Evolutionary conservation across 371 early-diverging fungal species (phyloP).

Genomic region (Mucor saturninus): DNA sequence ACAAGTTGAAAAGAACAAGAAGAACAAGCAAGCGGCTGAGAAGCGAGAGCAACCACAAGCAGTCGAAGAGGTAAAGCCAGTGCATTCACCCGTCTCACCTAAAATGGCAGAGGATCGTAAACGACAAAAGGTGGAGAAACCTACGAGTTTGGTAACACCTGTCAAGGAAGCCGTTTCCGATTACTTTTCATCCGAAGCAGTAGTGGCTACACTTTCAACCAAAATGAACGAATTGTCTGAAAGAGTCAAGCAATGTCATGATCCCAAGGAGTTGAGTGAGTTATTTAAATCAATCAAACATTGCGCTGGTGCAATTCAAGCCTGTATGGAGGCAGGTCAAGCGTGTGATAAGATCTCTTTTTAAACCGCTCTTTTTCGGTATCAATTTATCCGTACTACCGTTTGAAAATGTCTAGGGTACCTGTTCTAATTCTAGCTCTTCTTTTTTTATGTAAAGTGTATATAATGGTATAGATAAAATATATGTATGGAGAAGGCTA

Average conservation of each 20-base stretch:
- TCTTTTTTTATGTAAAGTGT: neutral
- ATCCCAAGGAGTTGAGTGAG: constrained; percentile 26
- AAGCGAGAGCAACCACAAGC: neutral
- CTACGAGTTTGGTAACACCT: neutral
- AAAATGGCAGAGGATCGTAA: constrained; percentile 4
- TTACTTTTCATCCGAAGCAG: neutral
- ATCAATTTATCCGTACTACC: constrained; percentile 6
- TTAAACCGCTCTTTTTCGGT: neutral
- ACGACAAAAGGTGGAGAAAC: constrained; percentile 16
- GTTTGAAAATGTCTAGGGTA: neutral
- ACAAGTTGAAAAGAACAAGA: constrained; percentile 11
- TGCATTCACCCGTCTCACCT: constrained; percentile 2
- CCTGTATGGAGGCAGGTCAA: constrained; percentile 30
- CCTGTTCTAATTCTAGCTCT: neutral
- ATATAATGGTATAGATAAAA: neutral
- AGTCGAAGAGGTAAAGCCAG: constrained; percentile 2
- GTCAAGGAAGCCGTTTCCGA: neutral
- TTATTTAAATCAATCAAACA: constrained; percentile 40
- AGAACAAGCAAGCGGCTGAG: neutral
- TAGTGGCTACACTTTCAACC: constrained; percentile 14
- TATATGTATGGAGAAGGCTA: neutral
- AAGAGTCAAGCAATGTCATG: constrained; percentile 19
- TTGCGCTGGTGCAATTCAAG: constrained; percentile 37
- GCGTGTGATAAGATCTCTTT: constrained; percentile 4
- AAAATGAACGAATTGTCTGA: constrained; percentile 31